Base-by-base conservation (phyloP, 768 basidiomycete genomes). In the Scleroderma citrinum region DNA sequence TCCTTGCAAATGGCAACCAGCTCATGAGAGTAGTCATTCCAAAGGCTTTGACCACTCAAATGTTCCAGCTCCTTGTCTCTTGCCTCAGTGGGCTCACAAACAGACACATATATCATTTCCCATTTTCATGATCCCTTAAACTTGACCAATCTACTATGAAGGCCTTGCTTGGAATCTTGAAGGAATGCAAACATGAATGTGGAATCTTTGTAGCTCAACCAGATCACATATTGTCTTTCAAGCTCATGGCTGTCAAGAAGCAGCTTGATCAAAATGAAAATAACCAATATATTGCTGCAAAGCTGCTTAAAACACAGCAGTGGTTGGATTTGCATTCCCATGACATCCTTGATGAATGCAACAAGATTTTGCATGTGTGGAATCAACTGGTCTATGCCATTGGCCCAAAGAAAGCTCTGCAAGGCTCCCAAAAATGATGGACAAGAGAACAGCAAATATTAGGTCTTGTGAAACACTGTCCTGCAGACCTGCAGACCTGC, bases 321-420 rank as follows among this genome's bases (percentile, higher is more conserved):
- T 61, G 59, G 59, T 32, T 61, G 10, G 37, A 56, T n/a, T 3
- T n/a, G 20, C 43, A 50, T 26, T 60, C 66, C 11, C 62, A 72
- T 12, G 75, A 76, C 47, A 58, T 76, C 29, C 52, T 76, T 8
- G 75, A 76, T 47, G 75, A 76, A 56, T 71, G 74, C 46, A 75
- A 76, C 52, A 74, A 59, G 23, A 53, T 65, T 17, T 60, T 71
- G 8, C 62, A 71, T 17, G 63, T 69, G 36, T 64, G 65, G 6
- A 70, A 66, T 43, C 71, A 72, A 26, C 47, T 71, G 16, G 55
- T 70, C 1, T 73, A 71, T n/a, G 63, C 70, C 5, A 52, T 64
- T 5, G 72, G 72, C 11, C 20, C 40, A 5, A 65, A 62, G 39
- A 53, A 34, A 24, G 55, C 44, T 6, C 34, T 71, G 5, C 54